Percentiles rank a stretch among this genome's conserved stretches.
Conservation (phyloP, 306 rosid species). For the Begonia masoniana region DNA sequence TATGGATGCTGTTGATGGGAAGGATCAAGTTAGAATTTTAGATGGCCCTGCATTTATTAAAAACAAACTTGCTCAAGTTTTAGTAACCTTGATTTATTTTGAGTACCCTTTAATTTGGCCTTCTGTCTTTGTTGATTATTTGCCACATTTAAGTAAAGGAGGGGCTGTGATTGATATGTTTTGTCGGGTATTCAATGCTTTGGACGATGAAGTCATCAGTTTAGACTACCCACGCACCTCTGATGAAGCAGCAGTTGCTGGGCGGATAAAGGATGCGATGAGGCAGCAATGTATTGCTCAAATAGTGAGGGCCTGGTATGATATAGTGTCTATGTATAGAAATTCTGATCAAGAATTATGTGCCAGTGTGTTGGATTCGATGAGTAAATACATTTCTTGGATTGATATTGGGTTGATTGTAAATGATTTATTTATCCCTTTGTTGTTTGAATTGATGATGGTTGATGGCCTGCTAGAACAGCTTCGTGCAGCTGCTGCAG, state of each 20-base stretch:
- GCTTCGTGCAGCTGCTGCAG: slow-evolving; percentile 65
- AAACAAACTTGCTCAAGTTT: slow-evolving; percentile 76
- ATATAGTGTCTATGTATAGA: slow-evolving; percentile 51
- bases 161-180: slow-evolving; percentile 75
- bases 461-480: slow-evolving; percentile 49
- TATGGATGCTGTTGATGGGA: slow-evolving; percentile 41
- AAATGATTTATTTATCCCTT: slow-evolving; percentile 65
- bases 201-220: slow-evolving; percentile 79
- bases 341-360: slow-evolving; percentile 59
- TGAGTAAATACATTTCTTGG: slow-evolving; percentile 85
- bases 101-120: slow-evolving; percentile 82
- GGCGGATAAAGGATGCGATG: slow-evolving; percentile 73
- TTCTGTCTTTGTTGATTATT: slow-evolving; percentile 68
- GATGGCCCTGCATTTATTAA: slow-evolving; percentile 71
- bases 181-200: slow-evolving; percentile 76
- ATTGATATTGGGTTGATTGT: slow-evolving; percentile 78
- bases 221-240: slow-evolving; percentile 66
- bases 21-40: slow-evolving; percentile 43
- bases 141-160: slow-evolving; percentile 68
- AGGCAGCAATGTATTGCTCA: slow-evolving; percentile 67
- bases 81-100: slow-evolving; percentile 63
- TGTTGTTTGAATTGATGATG: slow-evolving; percentile 74
- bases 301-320: slow-evolving; percentile 71
- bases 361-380: slow-evolving; percentile 53
- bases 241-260: slow-evolving; percentile 50